These are phyloP conservation scores for Wickerhamomyces canadensis DNA, from an alignment of 805 yeast genomes.

Conservation along the genomic window DNA sequence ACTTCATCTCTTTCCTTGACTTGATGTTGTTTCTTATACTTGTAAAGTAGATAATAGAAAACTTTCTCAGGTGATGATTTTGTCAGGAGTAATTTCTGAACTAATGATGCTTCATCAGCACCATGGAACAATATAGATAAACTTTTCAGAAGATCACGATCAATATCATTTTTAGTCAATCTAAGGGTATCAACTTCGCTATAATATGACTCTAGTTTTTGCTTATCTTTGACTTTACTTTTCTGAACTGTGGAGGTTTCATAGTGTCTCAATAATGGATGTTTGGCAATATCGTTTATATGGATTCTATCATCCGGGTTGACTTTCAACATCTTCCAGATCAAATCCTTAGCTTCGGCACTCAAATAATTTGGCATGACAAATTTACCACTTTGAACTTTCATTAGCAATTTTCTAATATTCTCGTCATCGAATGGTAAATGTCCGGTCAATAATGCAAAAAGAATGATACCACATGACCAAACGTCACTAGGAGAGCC, in stretches of 20 bases:
- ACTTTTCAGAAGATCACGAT: conserved; percentile 68
- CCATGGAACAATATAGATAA: conserved; percentile 81
- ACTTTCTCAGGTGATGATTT: conserved; percentile 73
- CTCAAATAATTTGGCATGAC: conserved; percentile 78
- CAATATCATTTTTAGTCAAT: conserved; percentile 40
- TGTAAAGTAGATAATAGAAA: conserved; percentile 66
- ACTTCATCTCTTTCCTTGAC: conserved; percentile 15
- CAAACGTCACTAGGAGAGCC: conserved; percentile 97
- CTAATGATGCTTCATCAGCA: conserved; percentile 48
- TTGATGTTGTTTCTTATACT: conserved; percentile 66
- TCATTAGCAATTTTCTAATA: conserved; percentile 76
- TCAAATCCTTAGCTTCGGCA: conserved; percentile 80
- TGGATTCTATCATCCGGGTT: conserved; percentile 77
- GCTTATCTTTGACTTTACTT: conserved; percentile 22
- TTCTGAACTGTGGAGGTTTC: conserved; percentile 34
- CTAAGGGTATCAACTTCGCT: conserved; percentile 34
- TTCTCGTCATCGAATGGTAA: conserved; percentile 96
- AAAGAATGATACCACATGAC: conserved; percentile 95
- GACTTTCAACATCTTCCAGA: conserved; percentile 73
- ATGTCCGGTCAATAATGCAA: conserved; percentile 91
- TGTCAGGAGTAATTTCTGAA: conserved; percentile 45
- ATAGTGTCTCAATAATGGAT: conserved; percentile 79
- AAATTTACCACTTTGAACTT: conserved; percentile 87
- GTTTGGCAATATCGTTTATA: conserved; percentile 68
- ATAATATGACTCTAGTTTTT: conserved; percentile 30